Evolutionary conservation across 2,329 filamentous ascomycete genomes (phyloP), one percentile per base, ranked within the genome.

Genomic region (Orbilia ellipsospora): DNA sequence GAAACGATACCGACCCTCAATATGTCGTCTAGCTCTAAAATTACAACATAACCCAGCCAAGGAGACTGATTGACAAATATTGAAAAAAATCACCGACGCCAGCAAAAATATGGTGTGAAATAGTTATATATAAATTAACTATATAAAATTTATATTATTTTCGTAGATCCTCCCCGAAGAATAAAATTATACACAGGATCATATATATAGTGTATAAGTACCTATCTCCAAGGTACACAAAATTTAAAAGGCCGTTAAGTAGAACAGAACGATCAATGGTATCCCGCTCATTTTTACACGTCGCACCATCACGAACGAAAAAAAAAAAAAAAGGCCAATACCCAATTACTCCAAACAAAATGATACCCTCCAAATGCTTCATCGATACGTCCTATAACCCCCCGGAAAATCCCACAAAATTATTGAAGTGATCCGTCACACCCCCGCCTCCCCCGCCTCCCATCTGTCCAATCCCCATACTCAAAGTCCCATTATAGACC

Each of bases 401-500:
- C 12, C 72, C 64, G 6, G 72, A 69, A 65, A 75, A 75, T n/a
- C 64, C 72, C 5, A 75, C 72, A 56, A 75, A 75, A 56, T 75
- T 69, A 40, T 69, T 75, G 61, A 64, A 75, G 60, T 64, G 59
- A 54, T 75, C 72, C 5, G 44, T 75, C 10, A 18, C 23, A 3
- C 68, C 60, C 5, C 54, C 65, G 2, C 36, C 64, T 6, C 23
- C 45, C 26, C 28, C 28, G 28, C 28, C 65, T 5, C 54, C 66
- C 6, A 54, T 55, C 23, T 57, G 55, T 15, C 64, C 64, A 2
- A 67, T 51, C 52, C 65, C 66, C 59, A 75, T 63, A 36, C 64
- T 75, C 64, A 75, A 69, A 3, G 64, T 68, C 36, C 64, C 64
- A 36, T 56, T 68, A 56, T 69, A 75, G 36, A 52, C 60, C 42